A percentile compares a stretch with the other conserved stretches of the same genome.
Evolutionary conservation across 257 asterid species (phyloP).

Genomic region (Solanum etuberosum): DNA sequence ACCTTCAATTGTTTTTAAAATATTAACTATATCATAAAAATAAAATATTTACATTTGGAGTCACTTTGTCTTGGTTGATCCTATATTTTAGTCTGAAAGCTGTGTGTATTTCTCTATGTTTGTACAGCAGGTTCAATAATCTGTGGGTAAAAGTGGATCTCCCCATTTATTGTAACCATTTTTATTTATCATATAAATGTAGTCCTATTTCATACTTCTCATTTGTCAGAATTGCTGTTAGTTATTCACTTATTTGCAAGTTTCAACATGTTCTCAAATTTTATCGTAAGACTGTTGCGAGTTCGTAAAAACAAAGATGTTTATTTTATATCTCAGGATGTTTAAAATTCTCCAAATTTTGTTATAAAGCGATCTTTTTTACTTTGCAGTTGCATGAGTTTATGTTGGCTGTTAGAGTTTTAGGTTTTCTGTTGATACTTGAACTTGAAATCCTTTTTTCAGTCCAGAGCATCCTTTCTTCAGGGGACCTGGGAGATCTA

Average conservation of each 20-base stretch:
- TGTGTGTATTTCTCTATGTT: background rate
- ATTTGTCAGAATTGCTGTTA: background rate
- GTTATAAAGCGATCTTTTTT: background rate
- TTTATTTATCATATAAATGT: background rate
- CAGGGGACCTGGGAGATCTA: constrained; percentile 75
- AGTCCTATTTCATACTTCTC: background rate
- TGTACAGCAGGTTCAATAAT: background rate
- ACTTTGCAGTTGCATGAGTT: background rate
- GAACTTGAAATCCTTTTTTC: constrained; percentile 4
- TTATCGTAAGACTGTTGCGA: background rate
- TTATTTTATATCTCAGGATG: background rate
- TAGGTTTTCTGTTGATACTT: background rate
- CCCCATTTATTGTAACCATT: background rate
- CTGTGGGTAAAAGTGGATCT: background rate
- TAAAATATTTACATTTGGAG: background rate
- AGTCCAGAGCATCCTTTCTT: constrained; percentile 80
- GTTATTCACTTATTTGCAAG: background rate
- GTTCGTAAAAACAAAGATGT: background rate
- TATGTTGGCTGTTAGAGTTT: background rate
- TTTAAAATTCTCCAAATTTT: background rate
- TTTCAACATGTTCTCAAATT: background rate
- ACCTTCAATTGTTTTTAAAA: background rate
- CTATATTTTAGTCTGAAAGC: background rate
- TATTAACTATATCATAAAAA: background rate
- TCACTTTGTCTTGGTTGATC: background rate